phyloP scores from a whole-genome alignment of 805 yeast genomes.

The Ogataea paraovalis region DNA sequence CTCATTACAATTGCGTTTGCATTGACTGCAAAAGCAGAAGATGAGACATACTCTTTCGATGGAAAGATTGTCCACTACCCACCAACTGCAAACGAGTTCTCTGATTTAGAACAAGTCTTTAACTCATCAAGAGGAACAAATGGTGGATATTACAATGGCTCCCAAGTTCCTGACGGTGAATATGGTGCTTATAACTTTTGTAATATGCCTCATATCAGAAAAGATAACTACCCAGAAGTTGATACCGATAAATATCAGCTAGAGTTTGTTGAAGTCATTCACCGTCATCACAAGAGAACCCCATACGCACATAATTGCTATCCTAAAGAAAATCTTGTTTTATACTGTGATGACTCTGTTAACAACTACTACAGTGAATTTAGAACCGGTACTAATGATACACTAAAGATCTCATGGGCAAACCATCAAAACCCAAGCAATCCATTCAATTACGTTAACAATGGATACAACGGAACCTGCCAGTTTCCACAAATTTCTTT shows the following conservation, averaged over 20 bases:
- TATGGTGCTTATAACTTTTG: constrained; percentile 40
- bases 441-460: constrained; percentile 23
- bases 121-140: constrained; percentile 24
- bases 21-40: neutral
- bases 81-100: constrained; percentile 12
- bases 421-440: constrained; percentile 27
- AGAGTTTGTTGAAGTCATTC: constrained; percentile 37
- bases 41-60: constrained; percentile 4
- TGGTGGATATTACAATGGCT: constrained; percentile 25
- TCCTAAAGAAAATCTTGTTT: constrained; percentile 29
- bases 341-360: constrained; percentile 29
- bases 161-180: constrained; percentile 20
- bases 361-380: constrained; percentile 25
- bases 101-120: constrained; percentile 21
- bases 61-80: constrained; percentile 15
- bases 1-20: neutral
- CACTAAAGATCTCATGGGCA: constrained; percentile 17
- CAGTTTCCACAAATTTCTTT: constrained; percentile 38
- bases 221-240: constrained; percentile 26
- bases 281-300: constrained; percentile 43
- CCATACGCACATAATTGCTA: constrained; percentile 35
- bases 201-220: constrained; percentile 42
- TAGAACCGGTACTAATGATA: constrained; percentile 7
- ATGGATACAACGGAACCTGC: constrained; percentile 31
- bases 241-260: constrained; percentile 25